phyloP scores from a whole-genome alignment of 2,329 filamentous ascomycete species.

The Pyrenochaeta sp. region DNA sequence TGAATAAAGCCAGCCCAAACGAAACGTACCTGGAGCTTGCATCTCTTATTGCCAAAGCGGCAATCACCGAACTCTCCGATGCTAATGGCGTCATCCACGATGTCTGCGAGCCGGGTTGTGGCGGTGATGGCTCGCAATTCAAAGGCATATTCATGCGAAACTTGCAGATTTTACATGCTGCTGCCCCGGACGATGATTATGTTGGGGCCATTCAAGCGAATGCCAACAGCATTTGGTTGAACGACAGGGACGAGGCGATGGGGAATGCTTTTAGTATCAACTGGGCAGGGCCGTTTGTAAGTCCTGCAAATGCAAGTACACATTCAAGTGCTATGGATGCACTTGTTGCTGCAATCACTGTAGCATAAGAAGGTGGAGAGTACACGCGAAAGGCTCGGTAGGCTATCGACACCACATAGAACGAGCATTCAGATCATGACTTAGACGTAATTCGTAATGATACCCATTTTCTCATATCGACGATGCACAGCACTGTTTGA shows the following conservation, averaged over 20 bases:
- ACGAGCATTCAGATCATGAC: too few species aligned
- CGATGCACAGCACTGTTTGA: too few species aligned
- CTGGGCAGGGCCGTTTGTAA: constrained; percentile 69
- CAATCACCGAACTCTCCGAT: constrained; percentile 47
- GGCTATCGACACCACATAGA: background rate
- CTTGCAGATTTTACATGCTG: constrained; percentile 65
- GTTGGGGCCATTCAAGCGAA: constrained; percentile 66
- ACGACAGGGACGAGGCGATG: constrained; percentile 61
- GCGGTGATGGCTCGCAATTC: constrained; percentile 66
- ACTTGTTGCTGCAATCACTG: constrained; percentile 65
- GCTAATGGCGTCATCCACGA: constrained; percentile 53
- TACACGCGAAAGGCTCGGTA: background rate
- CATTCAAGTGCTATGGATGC: constrained; percentile 73
- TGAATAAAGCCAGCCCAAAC: constrained; percentile 54
- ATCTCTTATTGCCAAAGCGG: constrained; percentile 49
- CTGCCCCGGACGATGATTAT: constrained; percentile 60
- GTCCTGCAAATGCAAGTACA: constrained; percentile 63
- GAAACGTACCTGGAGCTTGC: constrained; percentile 47
- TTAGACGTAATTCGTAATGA: background rate
- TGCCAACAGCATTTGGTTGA: constrained; percentile 71
- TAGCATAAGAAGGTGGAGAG: background rate
- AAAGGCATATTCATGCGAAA: constrained; percentile 77
- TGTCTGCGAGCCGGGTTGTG: constrained; percentile 49
- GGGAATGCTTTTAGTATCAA: constrained; percentile 65
- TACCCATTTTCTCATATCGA: background rate